These are phyloP conservation scores for Epithele typhae DNA, from an alignment of 768 basidiomycete genomes.

Conservation along the genomic window DNA sequence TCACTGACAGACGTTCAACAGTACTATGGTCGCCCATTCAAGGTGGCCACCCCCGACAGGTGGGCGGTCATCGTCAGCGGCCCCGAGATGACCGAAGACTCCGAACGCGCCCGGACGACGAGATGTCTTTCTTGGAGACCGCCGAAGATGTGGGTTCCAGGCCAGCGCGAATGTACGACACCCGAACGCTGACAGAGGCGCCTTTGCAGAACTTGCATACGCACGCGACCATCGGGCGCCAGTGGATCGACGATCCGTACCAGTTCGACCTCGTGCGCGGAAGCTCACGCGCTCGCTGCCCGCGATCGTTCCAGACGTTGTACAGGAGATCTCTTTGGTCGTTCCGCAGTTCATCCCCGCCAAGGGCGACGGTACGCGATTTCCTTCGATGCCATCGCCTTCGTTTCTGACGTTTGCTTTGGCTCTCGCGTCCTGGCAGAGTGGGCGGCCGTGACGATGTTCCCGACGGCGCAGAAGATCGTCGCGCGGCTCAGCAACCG, in stretches of 20 bases:
- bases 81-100: slow-evolving; percentile 44
- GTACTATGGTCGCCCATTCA: slow-evolving; percentile 29
- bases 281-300: too few relatives aligned
- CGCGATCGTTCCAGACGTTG: too few relatives aligned
- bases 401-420: too few relatives aligned
- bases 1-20: neutral
- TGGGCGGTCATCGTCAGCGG: slow-evolving; percentile 46
- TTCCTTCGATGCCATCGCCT: too few relatives aligned
- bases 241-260: slow-evolving; percentile 17
- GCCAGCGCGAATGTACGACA: neutral
- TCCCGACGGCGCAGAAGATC: too few relatives aligned
- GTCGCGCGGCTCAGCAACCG: too few relatives aligned
- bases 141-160: slow-evolving; percentile 32
- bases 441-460: too few relatives aligned
- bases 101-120: slow-evolving; percentile 40
- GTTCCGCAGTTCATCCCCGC: too few relatives aligned
- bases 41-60: slow-evolving; percentile 36
- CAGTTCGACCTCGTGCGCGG: slow-evolving; percentile 18
- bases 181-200: too few relatives aligned
- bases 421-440: too few relatives aligned
- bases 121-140: slow-evolving; percentile 37
- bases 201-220: neutral
- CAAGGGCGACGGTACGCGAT: too few relatives aligned
- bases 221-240: neutral
- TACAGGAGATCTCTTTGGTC: too few relatives aligned